Evolutionary conservation across 805 yeast species (phyloP).

Genomic region (Ogataea nitratoaversa): DNA sequence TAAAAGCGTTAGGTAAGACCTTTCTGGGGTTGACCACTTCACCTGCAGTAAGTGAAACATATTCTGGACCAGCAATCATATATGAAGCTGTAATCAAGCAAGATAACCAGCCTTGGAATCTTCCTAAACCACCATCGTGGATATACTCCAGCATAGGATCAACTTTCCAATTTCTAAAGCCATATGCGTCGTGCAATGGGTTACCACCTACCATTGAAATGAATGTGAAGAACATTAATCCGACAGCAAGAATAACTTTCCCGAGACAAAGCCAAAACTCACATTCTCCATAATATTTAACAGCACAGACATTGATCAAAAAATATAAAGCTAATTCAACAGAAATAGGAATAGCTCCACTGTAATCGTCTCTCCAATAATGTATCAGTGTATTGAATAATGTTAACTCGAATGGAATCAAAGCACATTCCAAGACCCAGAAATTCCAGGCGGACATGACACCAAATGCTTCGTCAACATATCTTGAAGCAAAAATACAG

Average conservation of each 20-base stretch:
- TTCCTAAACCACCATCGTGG: conserved; percentile 36
- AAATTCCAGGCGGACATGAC: conserved; percentile 44
- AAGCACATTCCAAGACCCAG: conserved; percentile 44
- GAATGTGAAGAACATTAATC: conserved; percentile 35
- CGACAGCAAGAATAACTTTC: conserved; percentile 35
- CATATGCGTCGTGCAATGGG: conserved; percentile 59
- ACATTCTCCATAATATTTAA: conserved; percentile 52
- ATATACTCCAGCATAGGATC: conserved; percentile 29
- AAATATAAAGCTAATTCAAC: conserved; percentile 60
- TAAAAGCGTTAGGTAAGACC: conserved; percentile 39
- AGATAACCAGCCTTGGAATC: conserved; percentile 43
- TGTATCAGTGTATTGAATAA: conserved; percentile 62
- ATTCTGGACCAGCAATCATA: conserved; percentile 63
- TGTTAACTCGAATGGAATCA: conserved; percentile 47
- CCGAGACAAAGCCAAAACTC: conserved; percentile 38
- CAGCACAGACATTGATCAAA: conserved; percentile 63
- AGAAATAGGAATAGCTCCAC: conserved; percentile 61
- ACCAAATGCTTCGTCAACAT: conserved; percentile 42
- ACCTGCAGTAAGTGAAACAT: conserved; percentile 42
- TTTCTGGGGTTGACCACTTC: conserved; percentile 41
- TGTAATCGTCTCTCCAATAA: conserved; percentile 69
- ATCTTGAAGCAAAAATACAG: conserved; percentile 41
- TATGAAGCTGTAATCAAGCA: conserved; percentile 63
- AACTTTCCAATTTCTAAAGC: conserved; percentile 51
- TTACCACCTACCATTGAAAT: conserved; percentile 81